Evolutionary conservation across 441 rosid genomes (phyloP), one percentile per base, ranked within the genome.

Genomic region (Raphanus hybrid): DNA sequence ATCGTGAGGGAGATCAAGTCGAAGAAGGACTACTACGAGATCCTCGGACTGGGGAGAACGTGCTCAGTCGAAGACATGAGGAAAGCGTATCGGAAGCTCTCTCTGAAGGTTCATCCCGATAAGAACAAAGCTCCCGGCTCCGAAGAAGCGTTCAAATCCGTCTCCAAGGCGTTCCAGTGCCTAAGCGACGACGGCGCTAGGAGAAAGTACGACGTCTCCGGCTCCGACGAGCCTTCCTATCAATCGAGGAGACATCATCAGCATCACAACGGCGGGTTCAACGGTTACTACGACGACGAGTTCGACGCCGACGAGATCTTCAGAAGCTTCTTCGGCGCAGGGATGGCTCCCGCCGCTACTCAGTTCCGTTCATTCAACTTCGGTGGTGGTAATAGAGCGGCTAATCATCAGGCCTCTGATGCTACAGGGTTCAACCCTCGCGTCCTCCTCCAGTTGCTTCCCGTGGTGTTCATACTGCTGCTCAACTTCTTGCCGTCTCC

Each of bases 91-190:
- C 78, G 98, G 62, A 94, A 94, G 79, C 83, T 94, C 52, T 92
- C 98, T 1, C 79, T 94, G 66, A 92, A 92, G 75, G 98, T 94
- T 41, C 99, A 94, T 76, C 99, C 99, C 0, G 99, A 94, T 74
- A 94, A 95, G 90, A 95, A 93, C 82, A 87, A 86, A 4, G 97
- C 98, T 34, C 99, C 98, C 0, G 99, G 95, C 0, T 88, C 99
- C 16, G 99, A 95, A 76, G 99, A 95, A 70, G 94, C 95, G 2
- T 95, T 95, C 68, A 95, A 95, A 79, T 78, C 86, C 3, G 93
- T 95, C 39, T 95, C 98, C 0, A 93, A 91, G 74, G 96, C 99
- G 48, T 95, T 95, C 75, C 98, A 93, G 78, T 95, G 98, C 81
- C 67, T 95, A 77, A 88, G 92, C 85, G 84, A 84, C 76, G 91